phyloP scores from a whole-genome alignment of 179 eudicot species.

The Carnegiea gigantea region DNA sequence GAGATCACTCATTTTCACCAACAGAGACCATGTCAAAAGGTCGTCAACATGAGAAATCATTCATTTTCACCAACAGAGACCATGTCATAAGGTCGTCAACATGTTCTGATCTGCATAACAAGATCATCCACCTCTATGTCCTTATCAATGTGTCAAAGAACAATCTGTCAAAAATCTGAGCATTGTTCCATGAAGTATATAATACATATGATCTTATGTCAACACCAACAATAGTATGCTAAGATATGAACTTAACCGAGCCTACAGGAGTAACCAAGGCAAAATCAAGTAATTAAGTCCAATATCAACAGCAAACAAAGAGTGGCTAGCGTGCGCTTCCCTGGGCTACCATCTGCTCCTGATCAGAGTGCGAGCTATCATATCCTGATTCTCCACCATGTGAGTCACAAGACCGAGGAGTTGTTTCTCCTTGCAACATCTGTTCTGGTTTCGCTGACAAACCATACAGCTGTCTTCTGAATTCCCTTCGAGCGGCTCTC shows the following conservation, averaged over 20 bases:
- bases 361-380: constrained; percentile 38
- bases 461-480: constrained; percentile 56
- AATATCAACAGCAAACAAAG: constrained; percentile 16
- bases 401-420: constrained; percentile 25
- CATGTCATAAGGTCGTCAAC: too few relatives aligned
- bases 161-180: constrained; percentile 8
- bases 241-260: background rate
- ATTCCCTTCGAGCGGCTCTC: constrained; percentile 56
- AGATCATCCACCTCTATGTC: background rate
- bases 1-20: too few relatives aligned
- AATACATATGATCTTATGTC: constrained; percentile 14
- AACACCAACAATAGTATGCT: background rate
- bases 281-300: constrained; percentile 1
- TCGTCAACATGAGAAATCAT: too few relatives aligned
- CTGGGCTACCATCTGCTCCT: constrained; percentile 53
- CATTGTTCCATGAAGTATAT: background rate
- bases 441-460: constrained; percentile 34
- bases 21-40: too few relatives aligned
- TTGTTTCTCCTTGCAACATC: constrained; percentile 28
- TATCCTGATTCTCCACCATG: constrained; percentile 27
- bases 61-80: too few relatives aligned
- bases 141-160: background rate
- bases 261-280: constrained; percentile 4
- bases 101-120: too few relatives aligned
- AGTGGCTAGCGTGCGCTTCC: constrained; percentile 10